Conservation (phyloP, 768 basidiomycete genomes). For the Tulasnella sp. region DNA sequence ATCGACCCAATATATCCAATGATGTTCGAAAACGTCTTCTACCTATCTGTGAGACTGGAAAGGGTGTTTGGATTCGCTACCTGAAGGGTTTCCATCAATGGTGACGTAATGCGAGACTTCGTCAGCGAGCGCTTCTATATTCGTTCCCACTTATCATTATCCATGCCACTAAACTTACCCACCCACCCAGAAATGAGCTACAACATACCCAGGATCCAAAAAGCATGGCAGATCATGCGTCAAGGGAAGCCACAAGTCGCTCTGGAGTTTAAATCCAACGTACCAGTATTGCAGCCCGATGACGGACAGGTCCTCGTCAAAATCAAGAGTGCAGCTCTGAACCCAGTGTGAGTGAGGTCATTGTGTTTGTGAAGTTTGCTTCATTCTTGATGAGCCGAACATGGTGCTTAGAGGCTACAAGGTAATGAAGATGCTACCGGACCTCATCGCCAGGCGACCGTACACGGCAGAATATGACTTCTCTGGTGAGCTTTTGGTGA, state of each 20-base stretch:
- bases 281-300: conserved; percentile 28
- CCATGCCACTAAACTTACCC: no score
- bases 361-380: not conserved
- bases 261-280: conserved; percentile 24
- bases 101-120: no score
- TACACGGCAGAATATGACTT: conserved; percentile 50
- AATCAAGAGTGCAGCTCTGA: conserved; percentile 47
- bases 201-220: conserved; percentile 13
- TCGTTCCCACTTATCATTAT: no score
- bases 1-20: no score
- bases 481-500: conserved; percentile 27
- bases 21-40: no score
- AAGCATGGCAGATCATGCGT: conserved; percentile 25
- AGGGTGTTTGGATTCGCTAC: no score
- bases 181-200: no score
- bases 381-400: no score
- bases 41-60: no score
- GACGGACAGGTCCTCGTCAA: conserved; percentile 40
- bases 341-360: conserved; percentile 42
- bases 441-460: conserved; percentile 38
- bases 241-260: conserved; percentile 26
- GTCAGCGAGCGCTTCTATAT: no score
- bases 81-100: no score
- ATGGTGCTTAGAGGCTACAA: conserved; percentile 43
- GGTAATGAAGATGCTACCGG: conserved; percentile 39